phyloP scores from a whole-genome alignment of 768 basidiomycete species.

The Pluteus cervinus region DNA sequence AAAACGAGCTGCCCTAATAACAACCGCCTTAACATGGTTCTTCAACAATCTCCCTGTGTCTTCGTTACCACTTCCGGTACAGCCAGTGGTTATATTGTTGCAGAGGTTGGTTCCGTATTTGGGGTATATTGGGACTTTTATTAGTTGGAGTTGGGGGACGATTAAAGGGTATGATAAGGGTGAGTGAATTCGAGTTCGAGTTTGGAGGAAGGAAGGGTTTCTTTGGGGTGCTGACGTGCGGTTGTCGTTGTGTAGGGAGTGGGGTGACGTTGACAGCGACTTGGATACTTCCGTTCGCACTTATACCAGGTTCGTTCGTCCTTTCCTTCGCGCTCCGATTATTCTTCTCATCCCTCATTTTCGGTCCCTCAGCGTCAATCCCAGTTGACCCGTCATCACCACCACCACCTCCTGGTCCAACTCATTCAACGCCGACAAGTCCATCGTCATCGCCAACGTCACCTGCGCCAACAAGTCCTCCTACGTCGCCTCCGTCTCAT shows the following conservation, averaged over 20 bases:
- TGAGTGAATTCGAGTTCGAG: slow-evolving; percentile 16
- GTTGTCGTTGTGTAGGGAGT: slow-evolving; percentile 46
- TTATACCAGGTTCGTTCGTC: slow-evolving; percentile 76
- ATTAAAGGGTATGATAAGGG: slow-evolving; percentile 73
- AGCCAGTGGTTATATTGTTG: slow-evolving; percentile 51
- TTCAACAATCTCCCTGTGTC: slow-evolving; percentile 57
- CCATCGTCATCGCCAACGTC: too few species aligned
- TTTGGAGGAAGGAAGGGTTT: background rate
- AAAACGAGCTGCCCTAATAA: slow-evolving; percentile 69
- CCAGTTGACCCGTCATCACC: too few species aligned
- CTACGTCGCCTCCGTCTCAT: too few species aligned
- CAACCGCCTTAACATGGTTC: slow-evolving; percentile 72
- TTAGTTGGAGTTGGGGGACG: slow-evolving; percentile 75
- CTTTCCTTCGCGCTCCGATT: too few species aligned
- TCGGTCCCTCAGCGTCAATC: too few species aligned
- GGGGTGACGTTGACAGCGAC: slow-evolving; percentile 78
- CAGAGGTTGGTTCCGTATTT: slow-evolving; percentile 61
- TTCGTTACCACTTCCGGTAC: slow-evolving; percentile 52
- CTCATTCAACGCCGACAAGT: too few species aligned
- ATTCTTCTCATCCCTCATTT: too few species aligned
- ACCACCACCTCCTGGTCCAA: too few species aligned
- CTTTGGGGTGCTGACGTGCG: too few species aligned
- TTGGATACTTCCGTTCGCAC: slow-evolving; percentile 71
- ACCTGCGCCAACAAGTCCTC: too few species aligned
- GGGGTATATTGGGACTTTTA: slow-evolving; percentile 71